Evolutionary conservation across 164 flowering plant species (phyloP), one percentile per base, ranked within the genome.

Genomic region (Magnolia officinalis): DNA sequence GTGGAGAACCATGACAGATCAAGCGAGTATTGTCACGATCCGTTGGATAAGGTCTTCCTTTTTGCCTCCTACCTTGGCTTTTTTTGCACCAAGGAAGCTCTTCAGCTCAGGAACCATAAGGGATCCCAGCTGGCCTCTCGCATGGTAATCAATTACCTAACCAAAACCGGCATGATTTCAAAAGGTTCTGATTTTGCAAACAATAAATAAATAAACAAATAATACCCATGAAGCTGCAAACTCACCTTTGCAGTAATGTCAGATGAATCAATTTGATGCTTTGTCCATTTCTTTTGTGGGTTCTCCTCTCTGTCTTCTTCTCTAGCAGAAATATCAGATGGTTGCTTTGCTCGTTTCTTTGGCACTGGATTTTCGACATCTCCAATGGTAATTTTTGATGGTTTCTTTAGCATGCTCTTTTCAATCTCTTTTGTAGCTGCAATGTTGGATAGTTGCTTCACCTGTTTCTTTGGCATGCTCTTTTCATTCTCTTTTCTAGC

Each of bases 61-160:
- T 65, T 65, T 77, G 37, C 79, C 79, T 26, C 79, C 75, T n/a
- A 72, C 70, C 75, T 77, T 77, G 37, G 75, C 75, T 23, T 77
- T 77, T 29, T 50, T 72, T 51, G 65, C 14, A 37, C 19, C 11
- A 8, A 77, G 73, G 63, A 72, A 77, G 65, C 71, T 24, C 29
- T 77, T 77, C 64, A 77, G 75, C 65, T 77, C 71, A 16, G 64
- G 64, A 65, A 77, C 70, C 2, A 71, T 71, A 50, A 77, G 79
- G 50, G 75, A 50, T 50, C 63, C 79, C 71, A 77, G 74, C 75
- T 77, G 70, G 52, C 74, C 71, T 52, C 24, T 72, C 20, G 63
- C 63, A 63, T 72, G 50, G 50, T 23, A 61, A 52, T 50, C 65
- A 10, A 66, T 50, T 20, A 77, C 75, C 79, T 77, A 63, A 52